A percentile compares a stretch with the other conserved stretches of the same genome.
Evolutionary conservation across 2,329 filamentous ascomycete genomes (phyloP).

Genomic region (Aspergillus oerlinghausenensis): DNA sequence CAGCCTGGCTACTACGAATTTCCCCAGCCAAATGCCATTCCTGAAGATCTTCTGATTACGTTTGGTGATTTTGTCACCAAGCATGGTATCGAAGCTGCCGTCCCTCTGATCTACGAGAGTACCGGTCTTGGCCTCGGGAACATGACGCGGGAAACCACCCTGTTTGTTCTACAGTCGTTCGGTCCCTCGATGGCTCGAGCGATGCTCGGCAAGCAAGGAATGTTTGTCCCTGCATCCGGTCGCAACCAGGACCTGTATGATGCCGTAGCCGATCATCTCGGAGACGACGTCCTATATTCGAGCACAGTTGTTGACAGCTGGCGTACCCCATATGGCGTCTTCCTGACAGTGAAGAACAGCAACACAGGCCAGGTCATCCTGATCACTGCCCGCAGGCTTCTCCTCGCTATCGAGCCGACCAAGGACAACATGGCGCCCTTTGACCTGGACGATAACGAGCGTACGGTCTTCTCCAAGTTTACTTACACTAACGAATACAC

Average conservation of each 20-base stretch:
- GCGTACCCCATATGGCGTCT: conserved; percentile 25
- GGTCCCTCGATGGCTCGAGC: conserved; percentile 20
- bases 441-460: conserved; percentile 30
- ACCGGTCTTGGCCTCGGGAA: conserved; percentile 14
- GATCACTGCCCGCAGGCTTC: conserved; percentile 32
- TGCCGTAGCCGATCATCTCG: conserved; percentile 32
- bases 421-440: conserved; percentile 31
- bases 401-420: conserved; percentile 37
- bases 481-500: conserved; percentile 31
- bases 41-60: conserved; percentile 18
- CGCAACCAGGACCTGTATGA: conserved; percentile 43
- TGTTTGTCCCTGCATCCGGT: conserved; percentile 25
- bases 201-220: conserved; percentile 25
- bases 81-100: conserved; percentile 14
- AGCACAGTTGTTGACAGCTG: conserved; percentile 27
- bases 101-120: conserved; percentile 11
- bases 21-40: conserved; percentile 12
- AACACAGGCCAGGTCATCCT: conserved; percentile 23
- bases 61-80: conserved; percentile 20
- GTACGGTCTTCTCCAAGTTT: conserved; percentile 32
- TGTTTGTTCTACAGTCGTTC: conserved; percentile 13
- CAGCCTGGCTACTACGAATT: conserved; percentile 16
- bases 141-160: conserved; percentile 10
- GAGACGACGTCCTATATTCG: conserved; percentile 37
- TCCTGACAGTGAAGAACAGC: conserved; percentile 25